Evolutionary conservation across 257 asterid genomes (phyloP).

Genomic region (Lavandula angustifolia): DNA sequence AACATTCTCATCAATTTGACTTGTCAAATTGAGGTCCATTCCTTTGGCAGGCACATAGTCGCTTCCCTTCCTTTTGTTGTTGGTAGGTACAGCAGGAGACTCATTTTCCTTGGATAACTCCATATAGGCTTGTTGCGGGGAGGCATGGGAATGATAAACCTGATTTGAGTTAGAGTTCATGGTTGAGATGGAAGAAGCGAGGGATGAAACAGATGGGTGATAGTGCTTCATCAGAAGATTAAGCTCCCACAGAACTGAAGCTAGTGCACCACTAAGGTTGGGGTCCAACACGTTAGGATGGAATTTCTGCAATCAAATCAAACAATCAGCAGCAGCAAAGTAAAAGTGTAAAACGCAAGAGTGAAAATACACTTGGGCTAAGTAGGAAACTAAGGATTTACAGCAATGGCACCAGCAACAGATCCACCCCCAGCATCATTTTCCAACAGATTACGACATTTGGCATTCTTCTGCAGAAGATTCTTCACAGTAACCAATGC

Average conservation of each 20-base stretch:
- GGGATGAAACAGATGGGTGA: conserved; percentile 62
- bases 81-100: conserved; percentile 38
- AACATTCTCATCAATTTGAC: conserved; percentile 44
- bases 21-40: conserved; percentile 27
- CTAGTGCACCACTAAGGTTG: conserved; percentile 89
- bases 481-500: conserved; percentile 86
- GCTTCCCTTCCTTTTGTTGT: conserved; percentile 47
- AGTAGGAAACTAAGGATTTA: conserved; percentile 38
- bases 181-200: conserved; percentile 65
- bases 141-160: conserved; percentile 55
- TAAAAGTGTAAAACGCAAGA: background rate
- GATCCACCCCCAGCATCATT: conserved; percentile 97
- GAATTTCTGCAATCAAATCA: conserved; percentile 59
- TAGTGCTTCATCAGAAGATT: conserved; percentile 79
- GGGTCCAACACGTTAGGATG: conserved; percentile 87
- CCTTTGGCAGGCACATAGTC: conserved; percentile 24
- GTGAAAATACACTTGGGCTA: background rate
- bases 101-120: conserved; percentile 55
- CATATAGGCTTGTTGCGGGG: conserved; percentile 80
- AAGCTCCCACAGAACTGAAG: conserved; percentile 98
- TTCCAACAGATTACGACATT: conserved; percentile 88
- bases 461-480: conserved; percentile 80
- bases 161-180: conserved; percentile 60
- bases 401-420: conserved; percentile 90
- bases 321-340: background rate